Percentiles rank a stretch among this genome's conserved stretches.
phyloP scores from a whole-genome alignment of 345 rosid species.

The Combretum micranthum region DNA sequence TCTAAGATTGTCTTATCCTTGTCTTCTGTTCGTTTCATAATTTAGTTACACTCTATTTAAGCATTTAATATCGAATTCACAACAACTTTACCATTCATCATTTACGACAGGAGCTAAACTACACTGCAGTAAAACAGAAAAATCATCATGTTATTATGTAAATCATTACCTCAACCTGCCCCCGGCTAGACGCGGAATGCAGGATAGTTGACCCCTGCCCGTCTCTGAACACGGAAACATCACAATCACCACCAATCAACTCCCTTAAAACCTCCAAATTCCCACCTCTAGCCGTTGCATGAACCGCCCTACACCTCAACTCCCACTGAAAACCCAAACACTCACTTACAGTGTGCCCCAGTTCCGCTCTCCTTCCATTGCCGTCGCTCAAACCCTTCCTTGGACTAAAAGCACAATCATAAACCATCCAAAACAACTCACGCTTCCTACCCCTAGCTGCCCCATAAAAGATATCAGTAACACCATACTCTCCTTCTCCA shows the following conservation, averaged over 20 bases:
- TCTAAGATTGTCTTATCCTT: too few relatives aligned
- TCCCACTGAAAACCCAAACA: constrained; percentile 44
- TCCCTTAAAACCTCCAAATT: constrained; percentile 60
- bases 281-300: constrained; percentile 88
- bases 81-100: too few relatives aligned
- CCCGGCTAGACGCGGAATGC: constrained; percentile 83
- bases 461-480: constrained; percentile 74
- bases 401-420: constrained; percentile 34
- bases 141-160: background rate
- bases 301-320: constrained; percentile 80
- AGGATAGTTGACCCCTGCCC: constrained; percentile 59
- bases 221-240: constrained; percentile 45
- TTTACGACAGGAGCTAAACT: too few relatives aligned
- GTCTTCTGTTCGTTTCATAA: too few relatives aligned
- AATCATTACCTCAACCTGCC: constrained; percentile 60
- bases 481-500: constrained; percentile 97
- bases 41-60: too few relatives aligned
- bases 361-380: constrained; percentile 22
- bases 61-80: too few relatives aligned
- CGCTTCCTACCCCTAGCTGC: constrained; percentile 68
- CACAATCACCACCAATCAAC: constrained; percentile 27
- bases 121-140: background rate
- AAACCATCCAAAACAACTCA: constrained; percentile 56
- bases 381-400: constrained; percentile 27
- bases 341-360: constrained; percentile 29